Percentiles rank a stretch among this genome's conserved stretches.
Evolutionary conservation across 2,329 filamentous ascomycete species (phyloP).

Genomic region (Aspergillus ustus): DNA sequence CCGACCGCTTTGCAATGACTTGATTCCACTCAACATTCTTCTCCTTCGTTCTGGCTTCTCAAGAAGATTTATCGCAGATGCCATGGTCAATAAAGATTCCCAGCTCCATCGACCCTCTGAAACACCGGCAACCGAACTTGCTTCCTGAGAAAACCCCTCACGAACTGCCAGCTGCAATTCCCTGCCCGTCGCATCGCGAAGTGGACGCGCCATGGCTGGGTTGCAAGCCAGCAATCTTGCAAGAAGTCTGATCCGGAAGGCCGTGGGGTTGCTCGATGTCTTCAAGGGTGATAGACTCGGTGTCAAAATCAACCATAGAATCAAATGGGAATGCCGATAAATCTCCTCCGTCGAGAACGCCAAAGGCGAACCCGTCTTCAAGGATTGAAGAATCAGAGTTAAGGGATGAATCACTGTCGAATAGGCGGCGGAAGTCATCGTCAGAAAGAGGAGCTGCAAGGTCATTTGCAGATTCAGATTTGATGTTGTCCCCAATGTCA

Average conservation of each 20-base stretch:
- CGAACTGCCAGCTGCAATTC: constrained; percentile 57
- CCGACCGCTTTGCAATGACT: constrained; percentile 38
- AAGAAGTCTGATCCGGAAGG: constrained; percentile 56
- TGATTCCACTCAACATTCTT: constrained; percentile 32
- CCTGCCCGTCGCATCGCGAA: constrained; percentile 58
- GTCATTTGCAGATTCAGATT: constrained; percentile 61
- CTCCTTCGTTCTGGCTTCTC: constrained; percentile 41
- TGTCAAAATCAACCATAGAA: constrained; percentile 61
- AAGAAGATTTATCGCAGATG: constrained; percentile 51
- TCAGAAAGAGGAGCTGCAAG: constrained; percentile 69
- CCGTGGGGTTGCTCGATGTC: constrained; percentile 50
- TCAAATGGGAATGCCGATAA: constrained; percentile 57
- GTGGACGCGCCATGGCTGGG: constrained; percentile 59
- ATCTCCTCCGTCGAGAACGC: constrained; percentile 61
- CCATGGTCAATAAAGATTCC: constrained; percentile 53
- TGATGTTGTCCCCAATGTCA: constrained; percentile 43
- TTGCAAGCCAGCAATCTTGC: constrained; percentile 57
- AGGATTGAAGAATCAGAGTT: constrained; percentile 75
- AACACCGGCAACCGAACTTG: constrained; percentile 38
- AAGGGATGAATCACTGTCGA: constrained; percentile 69
- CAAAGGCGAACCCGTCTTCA: constrained; percentile 77
- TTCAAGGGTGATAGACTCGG: constrained; percentile 52
- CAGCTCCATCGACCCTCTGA: constrained; percentile 41
- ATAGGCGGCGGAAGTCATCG: constrained; percentile 66
- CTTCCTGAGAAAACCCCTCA: constrained; percentile 43